Percentiles rank a stretch among this genome's conserved stretches.
Evolutionary conservation across 495 filamentous ascomycete genomes (phyloP).

Genomic region (Glutinoglossum americanum): DNA sequence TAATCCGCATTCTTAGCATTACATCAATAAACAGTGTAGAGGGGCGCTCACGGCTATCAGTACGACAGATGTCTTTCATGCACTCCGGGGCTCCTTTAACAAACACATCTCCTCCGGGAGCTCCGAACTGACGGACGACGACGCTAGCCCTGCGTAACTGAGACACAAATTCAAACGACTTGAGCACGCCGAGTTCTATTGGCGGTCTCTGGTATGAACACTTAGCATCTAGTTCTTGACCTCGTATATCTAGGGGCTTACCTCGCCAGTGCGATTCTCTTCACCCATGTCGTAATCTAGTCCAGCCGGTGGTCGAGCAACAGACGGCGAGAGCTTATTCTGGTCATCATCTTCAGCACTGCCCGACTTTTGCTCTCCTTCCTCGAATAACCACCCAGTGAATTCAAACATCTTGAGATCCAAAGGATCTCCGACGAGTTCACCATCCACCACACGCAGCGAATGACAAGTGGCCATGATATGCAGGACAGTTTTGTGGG

Average conservation of each 20-base stretch:
- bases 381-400: conserved; percentile 80
- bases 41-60: conserved; percentile 45
- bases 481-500: conserved; percentile 51
- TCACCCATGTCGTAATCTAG: conserved; percentile 32
- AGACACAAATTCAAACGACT: conserved; percentile 88
- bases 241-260: not conserved
- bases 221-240: not conserved
- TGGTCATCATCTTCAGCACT: conserved; percentile 40
- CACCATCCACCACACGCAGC: conserved; percentile 62
- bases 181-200: conserved; percentile 70
- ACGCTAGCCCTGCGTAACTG: conserved; percentile 88
- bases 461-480: conserved; percentile 98
- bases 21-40: conserved; percentile 1
- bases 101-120: conserved; percentile 58
- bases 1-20: conserved; percentile 12
- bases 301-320: conserved; percentile 58
- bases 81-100: conserved; percentile 96
- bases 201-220: conserved; percentile 14
- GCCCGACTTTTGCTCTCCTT: conserved; percentile 43
- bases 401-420: conserved; percentile 99
- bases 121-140: conserved; percentile 67
- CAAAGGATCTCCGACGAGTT: conserved; percentile 81
- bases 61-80: conserved; percentile 75
- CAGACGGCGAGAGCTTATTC: conserved; percentile 49
- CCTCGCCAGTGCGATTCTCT: not conserved